Conservation (phyloP, 768 basidiomycete species). For the Phlegmacium glaucopus region DNA sequence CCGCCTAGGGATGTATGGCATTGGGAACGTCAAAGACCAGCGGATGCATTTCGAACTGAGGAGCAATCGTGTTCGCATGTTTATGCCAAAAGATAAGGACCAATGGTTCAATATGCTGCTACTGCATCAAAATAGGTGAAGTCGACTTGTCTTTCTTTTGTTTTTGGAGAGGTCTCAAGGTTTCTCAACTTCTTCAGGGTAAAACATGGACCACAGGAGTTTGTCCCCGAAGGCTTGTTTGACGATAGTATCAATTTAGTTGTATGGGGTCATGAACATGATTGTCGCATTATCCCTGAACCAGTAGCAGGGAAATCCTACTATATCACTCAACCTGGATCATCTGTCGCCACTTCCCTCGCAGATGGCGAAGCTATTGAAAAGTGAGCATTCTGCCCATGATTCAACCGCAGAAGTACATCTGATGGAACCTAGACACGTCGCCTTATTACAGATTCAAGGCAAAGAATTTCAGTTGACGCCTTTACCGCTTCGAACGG, state of each 20-base stretch:
- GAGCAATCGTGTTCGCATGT: slow-evolving; percentile 94
- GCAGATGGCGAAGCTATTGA: slow-evolving; percentile 90
- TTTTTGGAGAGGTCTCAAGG: neutral
- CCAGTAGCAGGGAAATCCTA: slow-evolving; percentile 90
- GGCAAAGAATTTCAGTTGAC: slow-evolving; percentile 84
- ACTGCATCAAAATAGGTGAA: slow-evolving; percentile 94
- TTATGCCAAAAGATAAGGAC: slow-evolving; percentile 86
- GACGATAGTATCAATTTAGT: slow-evolving; percentile 93
- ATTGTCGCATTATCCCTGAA: slow-evolving; percentile 90
- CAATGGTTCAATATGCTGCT: slow-evolving; percentile 95
- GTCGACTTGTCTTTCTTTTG: slow-evolving; percentile 1
- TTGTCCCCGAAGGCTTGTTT: slow-evolving; percentile 95
- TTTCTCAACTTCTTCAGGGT: slow-evolving; percentile 50
- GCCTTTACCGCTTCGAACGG: slow-evolving; percentile 85
- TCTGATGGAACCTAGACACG: slow-evolving; percentile 58
- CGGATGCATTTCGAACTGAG: slow-evolving; percentile 95
- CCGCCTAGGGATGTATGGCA: slow-evolving; percentile 87
- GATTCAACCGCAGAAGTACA: neutral
- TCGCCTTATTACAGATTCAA: slow-evolving; percentile 84
- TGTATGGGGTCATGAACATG: slow-evolving; percentile 99
- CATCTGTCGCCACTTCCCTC: slow-evolving; percentile 90
- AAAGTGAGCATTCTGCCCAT: slow-evolving; percentile 54
- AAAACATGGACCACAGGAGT: slow-evolving; percentile 91
- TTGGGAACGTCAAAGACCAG: slow-evolving; percentile 95
- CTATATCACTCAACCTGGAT: slow-evolving; percentile 92